These are phyloP conservation scores for Bipolaris bicolor DNA, from an alignment of 2,329 filamentous ascomycete genomes.

Conservation along the genomic window DNA sequence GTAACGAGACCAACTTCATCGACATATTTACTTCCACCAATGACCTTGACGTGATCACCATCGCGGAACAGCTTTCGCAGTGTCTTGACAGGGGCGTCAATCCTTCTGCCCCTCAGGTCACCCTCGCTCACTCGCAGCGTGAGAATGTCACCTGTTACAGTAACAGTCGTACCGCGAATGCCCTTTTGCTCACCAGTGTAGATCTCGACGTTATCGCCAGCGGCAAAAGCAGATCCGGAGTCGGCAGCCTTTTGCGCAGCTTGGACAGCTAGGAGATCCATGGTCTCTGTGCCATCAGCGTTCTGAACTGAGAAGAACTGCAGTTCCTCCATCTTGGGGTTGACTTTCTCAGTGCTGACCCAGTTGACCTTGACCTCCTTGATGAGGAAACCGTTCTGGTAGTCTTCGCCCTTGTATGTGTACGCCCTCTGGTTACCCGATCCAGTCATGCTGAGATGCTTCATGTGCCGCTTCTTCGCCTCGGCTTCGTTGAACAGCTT, in stretches of 20 bases:
- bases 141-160: constrained; percentile 90
- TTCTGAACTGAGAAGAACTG: constrained; percentile 89
- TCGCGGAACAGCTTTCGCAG: constrained; percentile 90
- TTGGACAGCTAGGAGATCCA: constrained; percentile 89
- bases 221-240: constrained; percentile 81
- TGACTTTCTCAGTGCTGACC: constrained; percentile 85
- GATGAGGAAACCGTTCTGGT: constrained; percentile 89
- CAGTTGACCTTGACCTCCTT: constrained; percentile 92
- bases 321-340: constrained; percentile 91
- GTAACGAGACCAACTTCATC: constrained; percentile 98
- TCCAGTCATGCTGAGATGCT: constrained; percentile 61
- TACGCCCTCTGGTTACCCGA: constrained; percentile 71
- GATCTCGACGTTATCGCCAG: constrained; percentile 95
- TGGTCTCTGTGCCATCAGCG: constrained; percentile 90
- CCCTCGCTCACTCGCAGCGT: constrained; percentile 85
- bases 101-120: constrained; percentile 78
- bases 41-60: constrained; percentile 98
- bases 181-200: constrained; percentile 95
- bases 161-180: constrained; percentile 81
- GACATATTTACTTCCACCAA: constrained; percentile 90
- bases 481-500: constrained; percentile 92
- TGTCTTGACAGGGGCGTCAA: constrained; percentile 91
- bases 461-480: constrained; percentile 83
- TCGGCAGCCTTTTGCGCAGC: constrained; percentile 87
- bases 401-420: constrained; percentile 86